Percentiles rank a stretch among this genome's conserved stretches.
phyloP scores from a whole-genome alignment of 202 grass and related monocot genomes.

The Carex arenaria region DNA sequence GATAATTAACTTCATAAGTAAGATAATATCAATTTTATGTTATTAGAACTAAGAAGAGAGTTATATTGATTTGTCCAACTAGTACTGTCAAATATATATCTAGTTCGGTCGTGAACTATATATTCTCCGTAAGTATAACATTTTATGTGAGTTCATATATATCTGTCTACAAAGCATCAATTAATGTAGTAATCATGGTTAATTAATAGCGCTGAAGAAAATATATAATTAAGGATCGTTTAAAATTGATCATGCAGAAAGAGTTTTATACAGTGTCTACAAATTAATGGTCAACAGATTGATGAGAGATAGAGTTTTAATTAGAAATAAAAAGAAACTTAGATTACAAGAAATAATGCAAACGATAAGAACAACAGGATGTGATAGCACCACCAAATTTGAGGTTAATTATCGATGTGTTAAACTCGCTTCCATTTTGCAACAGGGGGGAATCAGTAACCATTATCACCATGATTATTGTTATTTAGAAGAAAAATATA shows the following conservation, averaged over 20 bases:
- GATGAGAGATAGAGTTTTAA: background rate
- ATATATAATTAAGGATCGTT: background rate
- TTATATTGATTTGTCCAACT: background rate
- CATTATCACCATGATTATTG: background rate
- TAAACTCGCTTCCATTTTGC: background rate
- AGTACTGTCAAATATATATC: background rate
- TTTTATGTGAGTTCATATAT: background rate
- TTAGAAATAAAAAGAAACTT: background rate
- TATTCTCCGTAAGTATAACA: background rate
- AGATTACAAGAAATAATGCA: background rate
- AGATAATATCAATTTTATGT: background rate
- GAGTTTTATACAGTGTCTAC: background rate
- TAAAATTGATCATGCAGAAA: background rate
- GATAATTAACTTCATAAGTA: background rate
- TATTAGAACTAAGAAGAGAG: background rate
- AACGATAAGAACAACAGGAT: background rate
- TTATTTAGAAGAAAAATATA: background rate
- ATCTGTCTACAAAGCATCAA: background rate
- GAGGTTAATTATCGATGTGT: background rate
- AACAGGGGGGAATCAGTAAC: background rate
- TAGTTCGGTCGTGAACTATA: background rate
- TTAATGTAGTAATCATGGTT: background rate
- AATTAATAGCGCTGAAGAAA: background rate
- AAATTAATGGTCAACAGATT: background rate
- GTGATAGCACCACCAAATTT: background rate